Base-by-base conservation (phyloP, 352 stramenopile species). In the Globisporangium camurandrum region DNA sequence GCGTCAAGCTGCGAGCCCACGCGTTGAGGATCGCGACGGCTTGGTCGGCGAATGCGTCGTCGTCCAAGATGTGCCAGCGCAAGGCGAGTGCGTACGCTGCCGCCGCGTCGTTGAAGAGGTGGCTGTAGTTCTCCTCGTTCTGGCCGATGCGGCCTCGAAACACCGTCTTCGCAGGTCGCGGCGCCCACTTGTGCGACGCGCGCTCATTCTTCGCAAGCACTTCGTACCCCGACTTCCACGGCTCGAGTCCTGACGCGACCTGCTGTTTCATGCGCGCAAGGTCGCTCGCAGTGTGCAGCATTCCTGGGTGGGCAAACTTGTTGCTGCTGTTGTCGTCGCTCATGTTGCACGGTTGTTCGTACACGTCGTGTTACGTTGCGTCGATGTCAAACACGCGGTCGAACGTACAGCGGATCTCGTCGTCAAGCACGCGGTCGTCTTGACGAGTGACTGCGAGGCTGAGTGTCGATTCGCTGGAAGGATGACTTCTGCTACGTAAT, bases 321-420 rank as follows among this genome's bases (percentile, higher is more conserved):
- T n/a, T n/a, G n/a, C n/a, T n/a, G n/a, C n/a, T n/a, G n/a, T n/a
- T n/a, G n/a, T n/a, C n/a, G n/a, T n/a, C n/a, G n/a, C n/a, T n/a
- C n/a, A n/a, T n/a, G n/a, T n/a, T n/a, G n/a, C n/a, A n/a, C n/a
- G n/a, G n/a, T n/a, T 82, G 56, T 22, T 82, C 65, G 56, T 86
- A 91, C 3, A 91, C 75, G 22, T 91, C 69, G 34, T 72, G 51
- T 51, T 91, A 76, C 3, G 54, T 87, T 9, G 76, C 68, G 41
- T 79, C 26, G 43, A 62, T 47, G 42, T 75, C 61, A 51, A 91
- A 91, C 7, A 88, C 75, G 46, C 64, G 71, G 52, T 88, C 77
- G 43, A 88, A 91, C 2, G 69, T 84, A 49, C 63, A 90, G 43
- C 79, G 69, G 46, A 85, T 84, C 59, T 85, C 75, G 54, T 88